Conservation (phyloP, 345 rosid genomes). For the Aurinia saxatilis region DNA sequence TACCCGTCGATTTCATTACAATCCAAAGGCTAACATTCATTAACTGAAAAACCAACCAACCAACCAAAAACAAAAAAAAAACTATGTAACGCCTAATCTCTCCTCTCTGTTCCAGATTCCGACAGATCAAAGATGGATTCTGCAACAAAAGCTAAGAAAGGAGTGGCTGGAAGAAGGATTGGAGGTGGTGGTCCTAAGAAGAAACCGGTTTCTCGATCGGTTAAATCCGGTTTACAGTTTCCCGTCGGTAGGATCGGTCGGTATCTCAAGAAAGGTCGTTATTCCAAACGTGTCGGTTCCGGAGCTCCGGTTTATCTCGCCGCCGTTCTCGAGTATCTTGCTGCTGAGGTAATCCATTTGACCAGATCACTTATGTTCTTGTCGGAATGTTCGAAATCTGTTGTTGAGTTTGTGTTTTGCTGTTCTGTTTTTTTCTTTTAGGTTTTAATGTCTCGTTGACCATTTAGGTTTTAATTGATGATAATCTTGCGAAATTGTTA, state of each 20-base stretch:
- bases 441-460: not conserved
- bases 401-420: not conserved
- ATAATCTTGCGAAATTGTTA: too few species aligned
- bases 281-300: slow-evolving; percentile 55
- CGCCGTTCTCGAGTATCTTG: slow-evolving; percentile 73
- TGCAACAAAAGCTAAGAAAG: slow-evolving; percentile 50
- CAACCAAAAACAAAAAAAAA: not conserved
- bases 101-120: slow-evolving; percentile 6
- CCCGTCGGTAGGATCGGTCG: slow-evolving; percentile 82
- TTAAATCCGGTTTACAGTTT: slow-evolving; percentile 68
- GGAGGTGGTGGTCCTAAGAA: slow-evolving; percentile 56
- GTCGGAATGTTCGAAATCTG: not conserved
- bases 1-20: slow-evolving; percentile 14
- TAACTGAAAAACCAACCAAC: not conserved
- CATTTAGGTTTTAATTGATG: not conserved
- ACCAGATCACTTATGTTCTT: not conserved
- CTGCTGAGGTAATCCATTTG: slow-evolving; percentile 54
- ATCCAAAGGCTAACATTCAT: slow-evolving; percentile 9
- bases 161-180: slow-evolving; percentile 58
- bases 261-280: slow-evolving; percentile 69
- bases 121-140: slow-evolving; percentile 37
- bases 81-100: not conserved
- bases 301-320: slow-evolving; percentile 84
- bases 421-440: not conserved
- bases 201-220: slow-evolving; percentile 74